Percentiles rank a stretch among this genome's conserved stretches.
phyloP scores from a whole-genome alignment of 805 yeast genomes.

The Diddensiella transvaalensis region DNA sequence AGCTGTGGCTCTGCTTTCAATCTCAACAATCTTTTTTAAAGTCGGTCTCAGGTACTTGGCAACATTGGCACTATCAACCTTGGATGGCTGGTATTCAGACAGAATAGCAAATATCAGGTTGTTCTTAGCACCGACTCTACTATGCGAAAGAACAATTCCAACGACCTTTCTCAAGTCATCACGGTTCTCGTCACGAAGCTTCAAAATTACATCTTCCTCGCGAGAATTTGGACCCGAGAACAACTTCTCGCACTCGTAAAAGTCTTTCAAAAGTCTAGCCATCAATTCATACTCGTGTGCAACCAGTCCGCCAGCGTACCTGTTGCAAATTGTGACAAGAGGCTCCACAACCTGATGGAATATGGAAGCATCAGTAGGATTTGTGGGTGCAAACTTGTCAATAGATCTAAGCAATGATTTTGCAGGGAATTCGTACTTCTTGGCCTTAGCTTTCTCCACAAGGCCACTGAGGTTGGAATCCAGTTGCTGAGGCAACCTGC shows the following conservation, averaged over 20 bases:
- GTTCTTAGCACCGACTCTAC: conserved; percentile 90
- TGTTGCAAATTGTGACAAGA: conserved; percentile 61
- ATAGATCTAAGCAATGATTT: conserved; percentile 72
- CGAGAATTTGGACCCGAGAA: conserved; percentile 74
- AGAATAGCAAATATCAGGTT: conserved; percentile 82
- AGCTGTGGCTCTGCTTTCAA: conserved; percentile 86
- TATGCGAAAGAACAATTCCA: conserved; percentile 74
- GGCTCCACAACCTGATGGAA: conserved; percentile 67
- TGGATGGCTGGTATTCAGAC: conserved; percentile 72
- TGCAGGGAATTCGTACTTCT: conserved; percentile 90
- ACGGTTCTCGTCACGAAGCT: conserved; percentile 82
- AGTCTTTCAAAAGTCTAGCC: conserved; percentile 64
- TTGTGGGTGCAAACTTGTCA: conserved; percentile 59
- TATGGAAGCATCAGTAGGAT: conserved; percentile 39
- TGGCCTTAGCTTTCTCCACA: conserved; percentile 59
- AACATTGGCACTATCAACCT: conserved; percentile 67
- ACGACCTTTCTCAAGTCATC: conserved; percentile 72
- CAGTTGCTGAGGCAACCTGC: conserved; percentile 77
- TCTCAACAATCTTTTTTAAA: conserved; percentile 75
- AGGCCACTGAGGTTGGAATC: conserved; percentile 63
- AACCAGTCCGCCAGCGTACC: conserved; percentile 69
- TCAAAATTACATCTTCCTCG: conserved; percentile 85
- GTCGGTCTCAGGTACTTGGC: conserved; percentile 66
- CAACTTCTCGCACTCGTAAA: conserved; percentile 70
- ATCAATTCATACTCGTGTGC: conserved; percentile 82